Percentiles rank a stretch among this genome's conserved stretches.
These are phyloP conservation scores for Podaxis rugospora DNA, from an alignment of 768 basidiomycete genomes.

Conservation along the genomic window DNA sequence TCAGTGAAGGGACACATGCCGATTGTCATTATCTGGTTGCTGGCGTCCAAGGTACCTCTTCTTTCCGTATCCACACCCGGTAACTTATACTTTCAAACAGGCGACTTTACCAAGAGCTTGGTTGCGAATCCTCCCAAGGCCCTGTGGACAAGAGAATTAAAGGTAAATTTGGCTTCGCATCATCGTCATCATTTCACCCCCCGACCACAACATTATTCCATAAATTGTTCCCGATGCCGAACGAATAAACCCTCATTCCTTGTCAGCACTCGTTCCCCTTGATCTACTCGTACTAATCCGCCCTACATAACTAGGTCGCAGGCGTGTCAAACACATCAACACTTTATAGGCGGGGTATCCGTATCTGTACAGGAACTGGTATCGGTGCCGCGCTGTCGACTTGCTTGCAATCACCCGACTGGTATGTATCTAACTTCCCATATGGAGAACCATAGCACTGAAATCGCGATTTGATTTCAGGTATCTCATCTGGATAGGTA, in stretches of 20 bases:
- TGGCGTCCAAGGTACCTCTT: conserved; percentile 57
- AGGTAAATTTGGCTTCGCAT: conserved; percentile 37
- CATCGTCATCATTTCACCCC: neutral
- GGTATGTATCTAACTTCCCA: conserved; percentile 35
- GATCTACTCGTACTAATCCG: neutral
- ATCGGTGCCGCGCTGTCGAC: conserved; percentile 78
- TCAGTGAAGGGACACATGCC: conserved; percentile 70
- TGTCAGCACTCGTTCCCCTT: neutral
- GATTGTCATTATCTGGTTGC: conserved; percentile 80
- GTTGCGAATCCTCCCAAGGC: conserved; percentile 65
- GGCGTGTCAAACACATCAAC: conserved; percentile 79
- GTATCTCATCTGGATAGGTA: conserved; percentile 79
- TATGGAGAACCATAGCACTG: neutral
- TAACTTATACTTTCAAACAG: conserved; percentile 21
- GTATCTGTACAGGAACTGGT: conserved; percentile 80
- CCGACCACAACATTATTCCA: too few species aligned
- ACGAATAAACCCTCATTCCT: neutral
- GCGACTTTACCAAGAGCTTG: conserved; percentile 73
- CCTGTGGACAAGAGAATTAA: conserved; percentile 77
- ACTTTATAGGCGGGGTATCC: conserved; percentile 75
- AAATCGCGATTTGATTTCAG: conserved; percentile 26
- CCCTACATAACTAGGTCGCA: conserved; percentile 47
- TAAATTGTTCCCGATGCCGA: neutral
- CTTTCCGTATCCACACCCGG: neutral
- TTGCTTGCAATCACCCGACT: conserved; percentile 70